Evolutionary conservation across 139 green algal genomes (phyloP).

Genomic region (Coelastrella sp.): DNA sequence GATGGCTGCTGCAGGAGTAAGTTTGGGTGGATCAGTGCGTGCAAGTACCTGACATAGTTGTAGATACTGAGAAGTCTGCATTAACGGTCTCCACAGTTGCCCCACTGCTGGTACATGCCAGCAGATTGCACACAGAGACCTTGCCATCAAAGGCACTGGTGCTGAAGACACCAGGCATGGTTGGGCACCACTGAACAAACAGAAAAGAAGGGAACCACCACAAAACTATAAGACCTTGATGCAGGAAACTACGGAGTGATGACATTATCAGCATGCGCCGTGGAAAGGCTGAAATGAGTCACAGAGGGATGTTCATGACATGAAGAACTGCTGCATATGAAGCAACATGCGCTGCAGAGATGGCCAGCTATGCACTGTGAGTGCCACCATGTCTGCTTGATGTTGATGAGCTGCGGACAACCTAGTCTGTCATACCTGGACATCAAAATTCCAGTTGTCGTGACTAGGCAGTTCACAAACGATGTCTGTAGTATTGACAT

Average conservation of each 20-base stretch:
- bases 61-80: constrained; percentile 67
- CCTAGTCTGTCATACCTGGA: constrained; percentile 72
- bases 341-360: too few species aligned
- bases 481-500: constrained; percentile 74
- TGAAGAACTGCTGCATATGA: too few species aligned
- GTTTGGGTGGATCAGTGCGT: too few species aligned
- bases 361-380: too few species aligned
- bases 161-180: constrained; percentile 77
- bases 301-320: too few species aligned
- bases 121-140: constrained; percentile 69
- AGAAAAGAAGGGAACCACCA: neutral
- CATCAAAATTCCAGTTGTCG: constrained; percentile 89
- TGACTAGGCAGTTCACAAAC: constrained; percentile 71
- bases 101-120: constrained; percentile 61
- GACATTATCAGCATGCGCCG: too few species aligned
- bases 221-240: too few species aligned
- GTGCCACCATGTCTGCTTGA: too few species aligned
- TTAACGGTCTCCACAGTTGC: constrained; percentile 64
- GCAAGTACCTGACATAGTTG: constrained; percentile 11
- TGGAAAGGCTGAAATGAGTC: too few species aligned
- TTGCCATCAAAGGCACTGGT: constrained; percentile 83
- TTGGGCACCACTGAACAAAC: constrained; percentile 77
- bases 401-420: too few species aligned
- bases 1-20: too few species aligned
- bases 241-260: too few species aligned